Evolutionary conservation across 768 basidiomycete genomes (phyloP).

Genomic region (Xerocomus spinulosus): DNA sequence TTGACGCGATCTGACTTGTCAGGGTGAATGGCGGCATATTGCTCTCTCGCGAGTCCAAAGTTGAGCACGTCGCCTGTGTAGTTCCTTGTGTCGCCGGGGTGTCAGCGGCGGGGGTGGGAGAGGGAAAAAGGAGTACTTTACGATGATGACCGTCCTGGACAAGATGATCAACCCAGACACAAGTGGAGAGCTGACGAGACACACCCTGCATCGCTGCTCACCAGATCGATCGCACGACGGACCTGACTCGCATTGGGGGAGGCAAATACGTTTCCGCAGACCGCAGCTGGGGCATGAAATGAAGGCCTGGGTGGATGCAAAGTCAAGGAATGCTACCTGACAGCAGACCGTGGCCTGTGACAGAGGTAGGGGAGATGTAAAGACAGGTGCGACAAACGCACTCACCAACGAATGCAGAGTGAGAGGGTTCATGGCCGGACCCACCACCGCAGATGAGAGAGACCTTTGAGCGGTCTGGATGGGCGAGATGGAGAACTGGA

Average conservation of each 20-base stretch:
- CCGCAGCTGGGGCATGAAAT: slow-evolving; percentile 48
- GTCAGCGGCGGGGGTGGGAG: slow-evolving; percentile 6
- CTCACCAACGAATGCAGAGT: slow-evolving; percentile 84
- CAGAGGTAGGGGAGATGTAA: background rate
- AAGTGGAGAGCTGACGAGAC: slow-evolving; percentile 9
- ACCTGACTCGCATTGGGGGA: slow-evolving; percentile 87
- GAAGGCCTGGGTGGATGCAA: background rate
- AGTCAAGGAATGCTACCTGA: slow-evolving; percentile 42
- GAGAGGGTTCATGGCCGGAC: slow-evolving; percentile 88
- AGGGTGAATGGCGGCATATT: slow-evolving; percentile 67
- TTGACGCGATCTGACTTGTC: slow-evolving; percentile 62
- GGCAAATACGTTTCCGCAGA: slow-evolving; percentile 87
- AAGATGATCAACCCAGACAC: background rate
- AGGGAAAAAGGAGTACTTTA: slow-evolving; percentile 50
- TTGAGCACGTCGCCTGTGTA: slow-evolving; percentile 90
- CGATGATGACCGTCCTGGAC: slow-evolving; percentile 70
- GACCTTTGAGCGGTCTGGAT: slow-evolving; percentile 61
- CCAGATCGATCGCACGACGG: slow-evolving; percentile 69
- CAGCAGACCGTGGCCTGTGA: slow-evolving; percentile 68
- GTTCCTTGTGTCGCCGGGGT: slow-evolving; percentile 43
- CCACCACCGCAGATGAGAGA: slow-evolving; percentile 81
- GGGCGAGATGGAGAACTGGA: slow-evolving; percentile 57
- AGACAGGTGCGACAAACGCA: background rate
- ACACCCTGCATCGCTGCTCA: slow-evolving; percentile 69
- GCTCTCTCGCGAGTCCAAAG: slow-evolving; percentile 86